phyloP scores from a whole-genome alignment of 306 rosid genomes.

The Crotalaria pallida region DNA sequence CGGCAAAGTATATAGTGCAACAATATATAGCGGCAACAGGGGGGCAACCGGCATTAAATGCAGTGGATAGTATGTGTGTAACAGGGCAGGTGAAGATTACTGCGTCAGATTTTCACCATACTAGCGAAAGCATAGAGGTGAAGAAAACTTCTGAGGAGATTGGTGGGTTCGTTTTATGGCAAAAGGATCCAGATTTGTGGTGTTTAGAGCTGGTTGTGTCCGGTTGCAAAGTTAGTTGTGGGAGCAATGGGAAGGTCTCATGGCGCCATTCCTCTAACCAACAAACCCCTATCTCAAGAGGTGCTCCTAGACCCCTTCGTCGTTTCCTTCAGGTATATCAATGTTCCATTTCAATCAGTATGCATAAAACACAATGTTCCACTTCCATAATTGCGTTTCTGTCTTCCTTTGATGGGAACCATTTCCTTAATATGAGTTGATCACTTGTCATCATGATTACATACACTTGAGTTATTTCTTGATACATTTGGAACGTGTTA shows the following conservation, averaged over 20 bases:
- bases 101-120: conserved; percentile 78
- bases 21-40: conserved; percentile 96
- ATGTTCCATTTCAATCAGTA: too few species aligned
- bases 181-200: conserved; percentile 91
- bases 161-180: conserved; percentile 88
- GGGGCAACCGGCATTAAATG: conserved; percentile 75
- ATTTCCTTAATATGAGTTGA: too few species aligned
- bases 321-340: conserved; percentile 78
- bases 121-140: conserved; percentile 39
- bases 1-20: conserved; percentile 88
- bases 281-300: conserved; percentile 51
- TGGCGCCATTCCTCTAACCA: conserved; percentile 94
- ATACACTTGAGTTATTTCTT: too few species aligned
- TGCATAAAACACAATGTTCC: neutral
- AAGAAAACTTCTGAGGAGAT: conserved; percentile 60
- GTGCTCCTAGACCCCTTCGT: conserved; percentile 88
- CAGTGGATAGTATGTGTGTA: conserved; percentile 76
- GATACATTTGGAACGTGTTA: too few species aligned
- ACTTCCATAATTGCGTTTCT: neutral
- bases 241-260: conserved; percentile 80
- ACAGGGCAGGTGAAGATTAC: conserved; percentile 70
- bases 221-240: conserved; percentile 74
- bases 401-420: neutral
- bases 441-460: too few species aligned
- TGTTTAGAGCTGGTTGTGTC: conserved; percentile 65